Evolutionary conservation across 371 early-diverging fungal species (phyloP), one percentile per base, ranked within the genome.

Genomic region (Batrachochytrium dendrobatidis): DNA sequence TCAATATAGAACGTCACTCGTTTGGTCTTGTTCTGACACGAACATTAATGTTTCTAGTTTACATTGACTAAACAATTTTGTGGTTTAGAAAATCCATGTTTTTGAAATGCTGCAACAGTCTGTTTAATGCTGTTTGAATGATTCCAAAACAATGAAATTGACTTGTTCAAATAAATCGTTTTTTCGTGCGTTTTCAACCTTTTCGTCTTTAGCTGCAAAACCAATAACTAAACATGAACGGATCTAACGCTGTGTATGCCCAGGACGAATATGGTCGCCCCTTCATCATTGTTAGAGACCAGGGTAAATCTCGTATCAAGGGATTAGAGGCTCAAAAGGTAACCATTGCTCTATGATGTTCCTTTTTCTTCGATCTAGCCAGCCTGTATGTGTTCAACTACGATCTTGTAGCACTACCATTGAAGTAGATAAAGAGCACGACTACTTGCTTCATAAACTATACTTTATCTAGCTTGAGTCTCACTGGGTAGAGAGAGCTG

Each of bases 311-410:
- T 30, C 80, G 96, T 70, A 76, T 91, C 35, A 80, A 77, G 51
- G 97, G 95, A 26, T 69, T 92, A 45, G 94, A 91, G 58, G 97
- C 95, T 17, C 88, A 89, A 61, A 94, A 94, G 86, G 94, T 92
- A 81, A 57, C 69, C 62, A 6, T 8, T 4, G 8, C 8, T 18
- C 6, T 22, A 22, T 28, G 4, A 4, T 5, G 7, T 46, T 4
- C 48, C 48, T 6, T 46, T 28, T 6, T 28, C n/a, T 18, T 4
- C 48, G 8, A 8, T 39, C 39, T 20, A 15, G 15, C 39, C 39
- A 15, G 15, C 39, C 39, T 39, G 39, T 20, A 39, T 20, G 15
- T 15, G 39, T n/a, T 15, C 15, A 39, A 20, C 39, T 39, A 20
- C 39, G 39, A 39, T 39, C 39, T 20, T 15, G 15, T 20, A 15